Conservation (phyloP, 2,329 filamentous ascomycete species). For the Epichloe sp. region DNA sequence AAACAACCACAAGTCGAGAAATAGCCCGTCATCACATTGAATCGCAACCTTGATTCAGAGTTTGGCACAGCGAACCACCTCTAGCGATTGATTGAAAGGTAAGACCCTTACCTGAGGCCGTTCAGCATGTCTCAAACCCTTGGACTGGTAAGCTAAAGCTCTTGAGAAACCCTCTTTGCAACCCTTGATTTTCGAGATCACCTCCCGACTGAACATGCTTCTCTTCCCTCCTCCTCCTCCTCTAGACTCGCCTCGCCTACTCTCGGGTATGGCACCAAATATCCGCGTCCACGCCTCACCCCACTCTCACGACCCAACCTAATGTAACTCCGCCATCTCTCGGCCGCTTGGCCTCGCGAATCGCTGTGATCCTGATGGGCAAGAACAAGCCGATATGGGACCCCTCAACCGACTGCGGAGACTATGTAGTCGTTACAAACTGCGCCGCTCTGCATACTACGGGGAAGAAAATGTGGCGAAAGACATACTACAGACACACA, state of each 20-base stretch:
- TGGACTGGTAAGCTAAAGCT: slow-evolving; percentile 45
- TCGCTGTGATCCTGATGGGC: slow-evolving; percentile 84
- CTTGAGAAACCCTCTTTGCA: background rate
- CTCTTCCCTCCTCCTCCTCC: background rate
- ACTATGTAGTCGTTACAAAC: slow-evolving; percentile 92
- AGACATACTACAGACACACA: slow-evolving; percentile 90
- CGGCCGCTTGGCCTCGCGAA: slow-evolving; percentile 76
- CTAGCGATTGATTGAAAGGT: slow-evolving; percentile 1
- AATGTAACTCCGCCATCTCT: slow-evolving; percentile 61
- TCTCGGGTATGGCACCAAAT: slow-evolving; percentile 85
- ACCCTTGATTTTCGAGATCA: background rate
- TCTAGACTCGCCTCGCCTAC: slow-evolving; percentile 87
- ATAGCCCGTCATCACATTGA: background rate
- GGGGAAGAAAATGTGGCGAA: slow-evolving; percentile 84
- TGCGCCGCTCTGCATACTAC: slow-evolving; percentile 80
- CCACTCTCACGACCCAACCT: slow-evolving; percentile 43
- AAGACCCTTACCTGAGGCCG: slow-evolving; percentile 10
- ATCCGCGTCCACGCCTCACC: slow-evolving; percentile 56
- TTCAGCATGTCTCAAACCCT: slow-evolving; percentile 64
- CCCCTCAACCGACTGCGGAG: slow-evolving; percentile 94
- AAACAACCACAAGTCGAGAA: background rate
- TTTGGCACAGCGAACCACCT: background rate
- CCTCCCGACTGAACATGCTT: background rate
- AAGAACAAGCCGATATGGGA: slow-evolving; percentile 99
- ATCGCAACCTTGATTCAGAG: background rate